phyloP scores from a whole-genome alignment of 805 yeast genomes.

The Jamesozyma spencerorum region DNA sequence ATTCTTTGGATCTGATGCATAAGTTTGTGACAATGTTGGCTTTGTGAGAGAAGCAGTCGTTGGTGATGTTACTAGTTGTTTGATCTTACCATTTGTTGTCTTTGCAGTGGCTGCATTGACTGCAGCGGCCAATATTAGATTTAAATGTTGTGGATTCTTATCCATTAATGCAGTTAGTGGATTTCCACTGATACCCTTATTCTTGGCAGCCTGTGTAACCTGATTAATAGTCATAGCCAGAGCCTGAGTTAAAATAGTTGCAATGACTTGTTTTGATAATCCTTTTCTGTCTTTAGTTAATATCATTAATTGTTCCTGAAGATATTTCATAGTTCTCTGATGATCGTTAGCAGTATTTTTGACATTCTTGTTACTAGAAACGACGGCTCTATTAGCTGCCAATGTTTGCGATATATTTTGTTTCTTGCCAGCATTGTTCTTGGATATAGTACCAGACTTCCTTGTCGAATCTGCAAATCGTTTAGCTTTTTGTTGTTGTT shows the following conservation, averaged over 20 bases:
- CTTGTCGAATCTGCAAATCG: slow-evolving; percentile 14
- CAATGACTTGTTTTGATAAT: slow-evolving; percentile 71
- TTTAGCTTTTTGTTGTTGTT: slow-evolving; percentile 34
- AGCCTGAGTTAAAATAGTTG: slow-evolving; percentile 80
- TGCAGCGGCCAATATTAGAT: slow-evolving; percentile 70
- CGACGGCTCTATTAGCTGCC: slow-evolving; percentile 25
- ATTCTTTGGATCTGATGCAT: background rate
- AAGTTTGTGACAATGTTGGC: background rate
- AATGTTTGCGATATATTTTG: slow-evolving; percentile 30
- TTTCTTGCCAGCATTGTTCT: slow-evolving; percentile 20
- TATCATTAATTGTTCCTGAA: slow-evolving; percentile 78
- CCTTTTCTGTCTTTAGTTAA: slow-evolving; percentile 71
- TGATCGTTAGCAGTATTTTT: slow-evolving; percentile 29
- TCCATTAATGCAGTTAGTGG: slow-evolving; percentile 72
- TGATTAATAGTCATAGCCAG: slow-evolving; percentile 89
- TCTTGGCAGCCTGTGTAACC: slow-evolving; percentile 79
- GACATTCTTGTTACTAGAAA: background rate
- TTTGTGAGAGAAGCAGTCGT: slow-evolving; percentile 8
- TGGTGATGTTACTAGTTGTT: slow-evolving; percentile 31
- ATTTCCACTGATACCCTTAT: slow-evolving; percentile 70
- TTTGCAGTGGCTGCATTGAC: slow-evolving; percentile 66
- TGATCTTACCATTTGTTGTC: slow-evolving; percentile 46
- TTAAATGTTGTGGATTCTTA: slow-evolving; percentile 71
- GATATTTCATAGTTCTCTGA: slow-evolving; percentile 58
- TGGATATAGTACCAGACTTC: slow-evolving; percentile 5